Evolutionary conservation across 768 basidiomycete species (phyloP).

Genomic region (Phlebiopsis flavidoalba): DNA sequence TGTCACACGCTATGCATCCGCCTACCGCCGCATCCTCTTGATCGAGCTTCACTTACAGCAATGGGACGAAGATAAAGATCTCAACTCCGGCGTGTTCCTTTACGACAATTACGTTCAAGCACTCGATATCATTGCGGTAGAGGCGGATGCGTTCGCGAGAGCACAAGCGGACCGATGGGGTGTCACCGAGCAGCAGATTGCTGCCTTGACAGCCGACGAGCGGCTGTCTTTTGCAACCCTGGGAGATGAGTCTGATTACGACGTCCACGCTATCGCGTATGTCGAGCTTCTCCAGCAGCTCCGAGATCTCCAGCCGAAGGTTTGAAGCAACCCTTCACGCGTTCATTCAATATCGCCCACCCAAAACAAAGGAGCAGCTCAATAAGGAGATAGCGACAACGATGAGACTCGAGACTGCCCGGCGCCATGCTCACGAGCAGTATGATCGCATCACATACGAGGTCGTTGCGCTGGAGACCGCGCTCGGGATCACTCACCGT

Average conservation of each 20-base stretch:
- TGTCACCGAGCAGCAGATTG: no score
- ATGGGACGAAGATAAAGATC: constrained; percentile 20
- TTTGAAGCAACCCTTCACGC: background rate
- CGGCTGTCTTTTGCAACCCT: constrained; percentile 21
- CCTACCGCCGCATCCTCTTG: constrained; percentile 6
- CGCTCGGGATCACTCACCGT: constrained; percentile 24
- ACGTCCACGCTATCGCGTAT: constrained; percentile 28
- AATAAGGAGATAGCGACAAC: constrained; percentile 16
- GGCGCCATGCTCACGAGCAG: constrained; percentile 15
- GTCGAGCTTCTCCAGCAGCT: constrained; percentile 26
- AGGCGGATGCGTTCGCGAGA: no score
- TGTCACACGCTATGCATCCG: constrained; percentile 10
- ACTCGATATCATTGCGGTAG: constrained; percentile 22
- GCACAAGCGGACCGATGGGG: constrained; percentile 15
- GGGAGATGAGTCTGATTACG: constrained; percentile 21
- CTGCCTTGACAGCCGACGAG: no score
- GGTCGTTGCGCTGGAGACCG: constrained; percentile 10
- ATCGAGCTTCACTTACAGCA: constrained; percentile 12
- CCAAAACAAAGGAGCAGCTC: background rate
- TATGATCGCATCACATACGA: constrained; percentile 14
- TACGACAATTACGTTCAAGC: constrained; percentile 28
- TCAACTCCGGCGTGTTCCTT: constrained; percentile 21
- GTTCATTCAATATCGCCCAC: background rate
- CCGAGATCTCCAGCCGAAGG: constrained; percentile 1
- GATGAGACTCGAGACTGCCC: constrained; percentile 21